These are phyloP conservation scores for Podila minutissima DNA, from an alignment of 192 early-diverging fungal genomes.

Conservation along the genomic window DNA sequence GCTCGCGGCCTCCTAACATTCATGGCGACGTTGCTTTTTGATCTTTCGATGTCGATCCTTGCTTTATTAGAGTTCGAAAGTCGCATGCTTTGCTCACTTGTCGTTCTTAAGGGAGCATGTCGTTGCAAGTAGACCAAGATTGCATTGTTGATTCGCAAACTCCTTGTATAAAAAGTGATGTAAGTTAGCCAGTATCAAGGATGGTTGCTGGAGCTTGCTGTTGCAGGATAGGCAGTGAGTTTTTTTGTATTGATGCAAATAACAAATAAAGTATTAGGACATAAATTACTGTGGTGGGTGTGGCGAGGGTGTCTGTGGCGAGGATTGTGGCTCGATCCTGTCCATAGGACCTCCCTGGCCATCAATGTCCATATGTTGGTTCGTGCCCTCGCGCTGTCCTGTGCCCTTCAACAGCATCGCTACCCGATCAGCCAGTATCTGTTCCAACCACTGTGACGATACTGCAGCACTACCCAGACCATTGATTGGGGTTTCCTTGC, in stretches of 20 bases:
- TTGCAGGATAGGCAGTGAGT: no score
- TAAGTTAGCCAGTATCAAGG: no score
- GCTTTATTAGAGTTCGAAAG: not conserved
- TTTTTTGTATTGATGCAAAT: no score
- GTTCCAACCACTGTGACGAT: slow-evolving; percentile 8
- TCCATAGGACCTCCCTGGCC: not conserved
- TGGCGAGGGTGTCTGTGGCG: not conserved
- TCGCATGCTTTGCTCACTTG: no score
- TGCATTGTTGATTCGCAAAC: no score
- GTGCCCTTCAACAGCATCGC: slow-evolving; percentile 31
- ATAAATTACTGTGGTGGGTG: not conserved
- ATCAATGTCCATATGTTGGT: slow-evolving; percentile 9
- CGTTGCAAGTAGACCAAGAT: no score
- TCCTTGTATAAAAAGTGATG: no score
- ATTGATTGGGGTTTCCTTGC: not conserved
- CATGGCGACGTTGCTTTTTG: not conserved
- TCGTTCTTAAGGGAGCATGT: no score
- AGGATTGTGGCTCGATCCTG: not conserved
- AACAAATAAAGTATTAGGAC: no score
- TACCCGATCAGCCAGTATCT: slow-evolving; percentile 20
- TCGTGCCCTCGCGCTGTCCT: slow-evolving; percentile 11
- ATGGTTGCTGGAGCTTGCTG: no score
- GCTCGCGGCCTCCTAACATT: not conserved
- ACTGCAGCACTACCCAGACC: not conserved
- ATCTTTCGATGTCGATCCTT: not conserved